These are phyloP conservation scores for Solanum acaule DNA, from an alignment of 257 asterid species.

Conservation along the genomic window DNA sequence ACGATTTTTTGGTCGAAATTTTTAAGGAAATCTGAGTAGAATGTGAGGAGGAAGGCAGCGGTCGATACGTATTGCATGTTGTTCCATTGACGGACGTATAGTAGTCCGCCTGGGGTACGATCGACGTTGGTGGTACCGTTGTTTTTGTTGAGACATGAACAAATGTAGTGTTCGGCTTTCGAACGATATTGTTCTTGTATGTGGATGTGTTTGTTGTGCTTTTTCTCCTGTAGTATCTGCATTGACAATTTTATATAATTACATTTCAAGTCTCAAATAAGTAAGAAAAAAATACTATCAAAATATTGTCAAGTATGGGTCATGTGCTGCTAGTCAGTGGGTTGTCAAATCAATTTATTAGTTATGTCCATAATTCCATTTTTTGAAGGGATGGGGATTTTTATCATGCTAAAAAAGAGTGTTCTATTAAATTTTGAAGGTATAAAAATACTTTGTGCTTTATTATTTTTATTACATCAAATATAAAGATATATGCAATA, in stretches of 20 bases:
- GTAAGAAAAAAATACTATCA: neutral
- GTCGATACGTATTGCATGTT: slow-evolving; percentile 68
- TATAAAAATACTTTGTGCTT: neutral
- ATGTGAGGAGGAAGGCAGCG: slow-evolving; percentile 28
- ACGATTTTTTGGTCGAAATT: slow-evolving; percentile 18
- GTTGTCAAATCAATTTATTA: slow-evolving; percentile 1
- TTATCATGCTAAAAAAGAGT: neutral
- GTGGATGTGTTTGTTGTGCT: slow-evolving; percentile 9
- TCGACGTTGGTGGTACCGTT: slow-evolving; percentile 24
- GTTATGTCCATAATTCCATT: neutral
- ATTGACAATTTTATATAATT: neutral
- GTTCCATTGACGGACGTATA: slow-evolving; percentile 63
- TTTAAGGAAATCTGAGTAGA: slow-evolving; percentile 48
- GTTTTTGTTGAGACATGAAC: slow-evolving; percentile 60
- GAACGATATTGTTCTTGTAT: slow-evolving; percentile 35
- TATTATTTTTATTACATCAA: neutral
- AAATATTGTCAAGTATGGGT: neutral
- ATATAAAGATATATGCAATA: neutral
- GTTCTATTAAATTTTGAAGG: neutral
- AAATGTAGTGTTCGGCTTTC: slow-evolving; percentile 55
- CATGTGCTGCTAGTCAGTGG: neutral
- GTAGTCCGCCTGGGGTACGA: slow-evolving; percentile 51
- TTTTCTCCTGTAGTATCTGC: slow-evolving; percentile 40
- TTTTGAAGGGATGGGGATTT: neutral
- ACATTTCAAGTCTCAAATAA: neutral